A percentile compares a stretch with the other conserved stretches of the same genome.
These are phyloP conservation scores for Cerioporus squamosus DNA, from an alignment of 1,284 basidiomycete species.

Conservation along the genomic window DNA sequence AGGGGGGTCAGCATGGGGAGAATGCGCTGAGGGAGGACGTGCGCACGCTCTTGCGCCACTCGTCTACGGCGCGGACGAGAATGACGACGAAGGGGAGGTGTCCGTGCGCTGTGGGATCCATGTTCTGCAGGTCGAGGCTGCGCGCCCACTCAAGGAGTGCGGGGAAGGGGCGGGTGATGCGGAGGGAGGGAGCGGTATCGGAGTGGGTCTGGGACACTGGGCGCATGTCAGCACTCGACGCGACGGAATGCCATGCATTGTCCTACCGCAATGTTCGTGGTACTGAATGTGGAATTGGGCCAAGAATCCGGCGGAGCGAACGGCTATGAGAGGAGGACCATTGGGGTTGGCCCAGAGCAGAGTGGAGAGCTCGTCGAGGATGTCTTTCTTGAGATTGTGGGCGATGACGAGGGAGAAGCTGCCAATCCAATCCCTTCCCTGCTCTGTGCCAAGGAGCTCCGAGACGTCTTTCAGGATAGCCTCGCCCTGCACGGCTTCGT, in stretches of 20 bases:
- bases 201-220: constrained; percentile 34
- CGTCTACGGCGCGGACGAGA: constrained; percentile 80
- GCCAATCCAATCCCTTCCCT: constrained; percentile 52
- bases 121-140: constrained; percentile 70
- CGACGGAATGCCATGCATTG: background rate
- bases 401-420: constrained; percentile 77
- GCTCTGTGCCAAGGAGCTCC: constrained; percentile 54
- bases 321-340: constrained; percentile 72
- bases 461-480: constrained; percentile 65
- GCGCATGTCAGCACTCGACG: background rate
- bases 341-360: constrained; percentile 69
- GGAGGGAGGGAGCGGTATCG: constrained; percentile 72
- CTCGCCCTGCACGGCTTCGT: constrained; percentile 81
- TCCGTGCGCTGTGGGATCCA: constrained; percentile 86
- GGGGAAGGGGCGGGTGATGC: constrained; percentile 90
- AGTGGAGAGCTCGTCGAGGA: constrained; percentile 63
- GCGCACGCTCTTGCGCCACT: constrained; percentile 77
- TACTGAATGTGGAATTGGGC: constrained; percentile 90
- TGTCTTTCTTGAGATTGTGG: constrained; percentile 69
- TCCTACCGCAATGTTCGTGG: constrained; percentile 83
- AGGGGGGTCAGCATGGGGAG: background rate
- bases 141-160: constrained; percentile 74
- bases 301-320: constrained; percentile 86
- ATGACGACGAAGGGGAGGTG: constrained; percentile 90
- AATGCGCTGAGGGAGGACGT: background rate